These are phyloP conservation scores for Amylocystis lapponica DNA, from an alignment of 768 basidiomycete genomes.

Conservation along the genomic window DNA sequence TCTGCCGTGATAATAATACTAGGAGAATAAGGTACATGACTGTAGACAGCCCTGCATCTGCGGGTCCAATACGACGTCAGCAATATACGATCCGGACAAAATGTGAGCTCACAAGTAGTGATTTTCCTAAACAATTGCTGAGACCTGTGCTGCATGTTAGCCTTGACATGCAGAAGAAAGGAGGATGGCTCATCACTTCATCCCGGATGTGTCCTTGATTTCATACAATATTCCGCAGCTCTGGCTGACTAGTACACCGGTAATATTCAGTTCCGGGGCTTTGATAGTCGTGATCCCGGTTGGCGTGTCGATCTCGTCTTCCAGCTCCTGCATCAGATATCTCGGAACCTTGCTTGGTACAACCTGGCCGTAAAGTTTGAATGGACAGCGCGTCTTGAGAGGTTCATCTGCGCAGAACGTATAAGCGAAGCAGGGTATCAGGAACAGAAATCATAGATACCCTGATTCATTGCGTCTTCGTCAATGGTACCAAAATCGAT, in stretches of 20 bases:
- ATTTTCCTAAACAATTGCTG: constrained; percentile 39
- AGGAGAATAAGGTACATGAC: constrained; percentile 65
- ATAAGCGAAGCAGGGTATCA: background rate
- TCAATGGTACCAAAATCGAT: constrained; percentile 43
- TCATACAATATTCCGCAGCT: constrained; percentile 77
- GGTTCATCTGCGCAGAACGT: constrained; percentile 34
- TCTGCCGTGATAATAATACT: constrained; percentile 66
- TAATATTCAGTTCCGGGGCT: constrained; percentile 51
- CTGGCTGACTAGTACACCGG: constrained; percentile 67
- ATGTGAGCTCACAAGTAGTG: constrained; percentile 35
- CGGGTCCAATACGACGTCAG: background rate
- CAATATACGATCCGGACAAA: background rate
- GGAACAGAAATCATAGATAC: constrained; percentile 1
- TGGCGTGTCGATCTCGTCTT: constrained; percentile 68
- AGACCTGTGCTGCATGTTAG: constrained; percentile 12
- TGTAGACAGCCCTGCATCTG: constrained; percentile 71
- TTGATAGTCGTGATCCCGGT: constrained; percentile 61
- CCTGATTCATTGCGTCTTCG: background rate
- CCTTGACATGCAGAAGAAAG: background rate
- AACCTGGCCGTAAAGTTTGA: constrained; percentile 62
- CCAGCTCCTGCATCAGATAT: constrained; percentile 58
- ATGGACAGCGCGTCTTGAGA: constrained; percentile 53
- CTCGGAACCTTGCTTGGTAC: constrained; percentile 47
- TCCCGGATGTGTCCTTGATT: constrained; percentile 57
- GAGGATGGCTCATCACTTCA: constrained; percentile 52